phyloP scores from a whole-genome alignment of 1,139 yeast genomes.

The Blastobotrys petasosporus region DNA sequence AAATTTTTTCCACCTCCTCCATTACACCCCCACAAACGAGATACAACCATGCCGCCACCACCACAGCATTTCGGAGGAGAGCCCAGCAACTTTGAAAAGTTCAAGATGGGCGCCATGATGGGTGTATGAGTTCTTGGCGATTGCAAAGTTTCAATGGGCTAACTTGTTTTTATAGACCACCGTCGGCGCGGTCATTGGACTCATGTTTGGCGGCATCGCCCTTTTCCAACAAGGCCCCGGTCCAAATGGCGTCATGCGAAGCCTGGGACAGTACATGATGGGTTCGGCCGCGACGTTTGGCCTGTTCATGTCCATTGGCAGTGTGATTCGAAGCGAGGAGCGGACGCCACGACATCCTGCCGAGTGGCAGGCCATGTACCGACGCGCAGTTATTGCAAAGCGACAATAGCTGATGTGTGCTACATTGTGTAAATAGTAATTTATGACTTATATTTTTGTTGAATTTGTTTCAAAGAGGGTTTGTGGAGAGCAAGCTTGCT shows the following conservation, averaged over 20 bases:
- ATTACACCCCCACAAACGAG: neutral
- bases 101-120: constrained; percentile 98
- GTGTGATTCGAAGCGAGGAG: constrained; percentile 69
- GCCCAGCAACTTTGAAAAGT: constrained; percentile 88
- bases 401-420: no score
- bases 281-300: constrained; percentile 98
- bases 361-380: constrained; percentile 29
- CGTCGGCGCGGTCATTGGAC: constrained; percentile 94
- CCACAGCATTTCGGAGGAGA: constrained; percentile 68
- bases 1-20: constrained; percentile 4
- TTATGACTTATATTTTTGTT: no score
- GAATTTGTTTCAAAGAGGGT: no score
- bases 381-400: constrained; percentile 15
- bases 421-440: no score
- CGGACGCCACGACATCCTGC: constrained; percentile 24
- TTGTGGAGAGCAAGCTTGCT: no score
- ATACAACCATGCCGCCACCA: constrained; percentile 66
- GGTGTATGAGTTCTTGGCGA: constrained; percentile 44
- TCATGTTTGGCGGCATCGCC: constrained; percentile 83
- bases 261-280: constrained; percentile 91
- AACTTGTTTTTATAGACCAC: constrained; percentile 43
- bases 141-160: constrained; percentile 2
- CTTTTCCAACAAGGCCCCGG: constrained; percentile 93
- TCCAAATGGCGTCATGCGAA: constrained; percentile 96
- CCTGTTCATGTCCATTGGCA: constrained; percentile 88